Percentiles rank a stretch among this genome's conserved stretches.
phyloP scores from a whole-genome alignment of 2,329 filamentous ascomycete species.

The Xylogone sp. region DNA sequence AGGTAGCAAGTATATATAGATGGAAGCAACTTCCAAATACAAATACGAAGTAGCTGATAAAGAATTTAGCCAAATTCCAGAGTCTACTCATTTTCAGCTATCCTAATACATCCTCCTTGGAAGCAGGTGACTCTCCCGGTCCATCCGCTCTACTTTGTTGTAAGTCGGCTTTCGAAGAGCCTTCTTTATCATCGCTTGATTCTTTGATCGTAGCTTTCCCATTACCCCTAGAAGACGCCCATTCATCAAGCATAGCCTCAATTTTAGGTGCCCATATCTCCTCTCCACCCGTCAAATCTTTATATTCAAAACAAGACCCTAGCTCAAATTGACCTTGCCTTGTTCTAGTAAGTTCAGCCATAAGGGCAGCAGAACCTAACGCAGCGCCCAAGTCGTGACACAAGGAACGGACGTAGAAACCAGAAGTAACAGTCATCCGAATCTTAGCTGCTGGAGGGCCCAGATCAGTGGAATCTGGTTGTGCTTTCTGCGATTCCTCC shows the following conservation, averaged over 20 bases:
- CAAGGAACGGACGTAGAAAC: slow-evolving; percentile 93
- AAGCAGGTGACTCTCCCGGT: neutral
- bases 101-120: too few relatives aligned
- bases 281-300: slow-evolving; percentile 72
- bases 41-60: too few relatives aligned
- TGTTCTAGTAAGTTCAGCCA: slow-evolving; percentile 78
- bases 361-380: slow-evolving; percentile 76
- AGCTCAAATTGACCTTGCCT: slow-evolving; percentile 79
- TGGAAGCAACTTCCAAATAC: too few relatives aligned
- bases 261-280: slow-evolving; percentile 80
- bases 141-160: neutral
- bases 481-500: slow-evolving; percentile 1
- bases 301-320: slow-evolving; percentile 74
- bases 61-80: too few relatives aligned
- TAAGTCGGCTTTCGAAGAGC: neutral
- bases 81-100: too few relatives aligned
- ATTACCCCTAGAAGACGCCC: slow-evolving; percentile 8
- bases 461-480: slow-evolving; percentile 32
- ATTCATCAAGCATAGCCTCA: slow-evolving; percentile 44
- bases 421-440: slow-evolving; percentile 88
- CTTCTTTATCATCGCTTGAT: neutral
- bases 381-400: slow-evolving; percentile 87
- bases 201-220: neutral
- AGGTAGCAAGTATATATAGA: too few relatives aligned
- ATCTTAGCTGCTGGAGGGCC: slow-evolving; percentile 76